Evolutionary conservation across 192 early-diverging fungal genomes (phyloP).

Genomic region (Glomus cerebriforme): DNA sequence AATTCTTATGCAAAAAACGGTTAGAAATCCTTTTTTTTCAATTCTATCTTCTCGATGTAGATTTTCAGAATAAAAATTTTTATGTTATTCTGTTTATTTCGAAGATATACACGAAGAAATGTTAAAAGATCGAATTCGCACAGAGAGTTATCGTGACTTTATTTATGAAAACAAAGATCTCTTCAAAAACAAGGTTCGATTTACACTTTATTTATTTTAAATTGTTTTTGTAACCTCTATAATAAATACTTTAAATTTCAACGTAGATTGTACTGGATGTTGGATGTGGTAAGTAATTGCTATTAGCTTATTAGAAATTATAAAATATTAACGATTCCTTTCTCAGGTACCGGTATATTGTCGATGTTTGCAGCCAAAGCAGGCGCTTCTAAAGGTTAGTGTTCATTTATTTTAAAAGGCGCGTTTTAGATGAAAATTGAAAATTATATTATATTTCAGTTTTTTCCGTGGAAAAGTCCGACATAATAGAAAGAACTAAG

Average conservation of each 20-base stretch:
- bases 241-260: neutral
- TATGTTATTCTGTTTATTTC: neutral
- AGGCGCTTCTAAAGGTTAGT: conserved; percentile 60
- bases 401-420: neutral
- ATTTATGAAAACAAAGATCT: conserved; percentile 96
- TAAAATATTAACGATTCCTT: neutral
- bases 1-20: conserved; percentile 98
- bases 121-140: conserved; percentile 98
- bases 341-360: conserved; percentile 82
- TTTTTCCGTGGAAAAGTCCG: conserved; percentile 82
- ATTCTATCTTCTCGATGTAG: neutral
- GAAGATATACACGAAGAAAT: conserved; percentile 90
- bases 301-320: neutral
- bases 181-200: conserved; percentile 87
- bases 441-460: neutral
- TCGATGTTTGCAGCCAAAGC: conserved; percentile 99
- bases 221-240: conserved; percentile 46
- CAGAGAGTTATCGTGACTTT: conserved; percentile 86
- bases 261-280: conserved; percentile 88
- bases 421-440: neutral
- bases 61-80: neutral
- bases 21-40: conserved; percentile 36
- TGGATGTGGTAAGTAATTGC: conserved; percentile 75
- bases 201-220: too few species aligned
- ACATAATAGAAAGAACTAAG: conserved; percentile 95